A percentile compares a stretch with the other conserved stretches of the same genome.
Conservation (phyloP, 495 filamentous ascomycete species). For the Aspergillus nidulans region DNA sequence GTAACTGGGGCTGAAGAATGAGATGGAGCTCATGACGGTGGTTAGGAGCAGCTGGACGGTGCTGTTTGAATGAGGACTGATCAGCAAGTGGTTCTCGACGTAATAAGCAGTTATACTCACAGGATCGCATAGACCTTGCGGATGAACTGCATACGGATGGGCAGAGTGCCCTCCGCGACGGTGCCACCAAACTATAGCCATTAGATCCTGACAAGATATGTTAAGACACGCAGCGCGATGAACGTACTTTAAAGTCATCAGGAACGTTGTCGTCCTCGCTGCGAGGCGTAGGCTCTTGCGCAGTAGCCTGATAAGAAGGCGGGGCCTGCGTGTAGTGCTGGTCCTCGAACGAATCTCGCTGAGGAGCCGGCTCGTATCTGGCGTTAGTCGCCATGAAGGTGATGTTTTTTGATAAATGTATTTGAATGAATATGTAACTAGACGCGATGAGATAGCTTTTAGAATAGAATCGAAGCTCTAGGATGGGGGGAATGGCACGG, state of each 20-base stretch:
- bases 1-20: slow-evolving; percentile 78
- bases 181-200: slow-evolving; percentile 71
- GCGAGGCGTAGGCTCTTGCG: slow-evolving; percentile 52
- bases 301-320: slow-evolving; percentile 59
- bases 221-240: neutral
- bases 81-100: neutral
- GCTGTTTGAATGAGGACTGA: slow-evolving; percentile 33
- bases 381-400: slow-evolving; percentile 59
- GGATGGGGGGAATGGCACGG: neutral
- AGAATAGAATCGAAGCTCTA: neutral
- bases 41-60: slow-evolving; percentile 87
- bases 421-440: neutral
- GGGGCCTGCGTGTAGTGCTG: slow-evolving; percentile 74
- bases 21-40: slow-evolving; percentile 70
- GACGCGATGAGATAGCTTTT: neutral
- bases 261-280: slow-evolving; percentile 87
- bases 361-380: slow-evolving; percentile 66
- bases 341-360: slow-evolving; percentile 68
- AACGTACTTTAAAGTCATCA: slow-evolving; percentile 87
- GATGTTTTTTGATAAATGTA: neutral
- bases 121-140: slow-evolving; percentile 88
- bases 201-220: neutral
- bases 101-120: slow-evolving; percentile 38
- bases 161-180: slow-evolving; percentile 86
- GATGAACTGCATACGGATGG: slow-evolving; percentile 96